Evolutionary conservation across 2,329 filamentous ascomycete genomes (phyloP), one percentile per base, ranked within the genome.

Genomic region (Ustulina deusta): DNA sequence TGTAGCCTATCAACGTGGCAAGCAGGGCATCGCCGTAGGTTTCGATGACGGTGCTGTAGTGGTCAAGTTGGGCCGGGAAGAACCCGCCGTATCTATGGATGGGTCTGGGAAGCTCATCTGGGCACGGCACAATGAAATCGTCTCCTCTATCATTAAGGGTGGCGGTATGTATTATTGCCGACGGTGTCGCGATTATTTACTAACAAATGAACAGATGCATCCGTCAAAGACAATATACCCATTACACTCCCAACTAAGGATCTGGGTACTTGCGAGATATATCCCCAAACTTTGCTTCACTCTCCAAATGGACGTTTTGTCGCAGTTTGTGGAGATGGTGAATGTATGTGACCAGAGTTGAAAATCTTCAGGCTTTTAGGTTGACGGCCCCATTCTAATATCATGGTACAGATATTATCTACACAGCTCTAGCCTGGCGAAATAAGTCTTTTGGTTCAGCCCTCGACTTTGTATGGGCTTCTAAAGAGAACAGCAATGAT

Each of bases 41-140:
- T 99, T 97, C 79, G 96, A 99, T 72, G 96, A 99, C 81, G 96
- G 96, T 79, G 95, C 95, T 3, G 95, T 99, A 2, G 96, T 99
- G 51, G 93, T 99, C 65, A 98, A 97, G 82, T 94, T 99, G 85
- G 96, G 96, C 73, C 89, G 96, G 70, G 96, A 99, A 81, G 95
- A 98, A 82, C 96, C 96, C 1, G 96, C 96, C 34, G 95, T 98
- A 20, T 97, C 94, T 13, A 99, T 99, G 96, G 96, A 99, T 77
- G 85, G 89, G 34, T 97, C 93, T 46, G 96, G 96, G 79, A 99
- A 99, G 84, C 86, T 99, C 69, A 94, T 99, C 71, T 98, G 93
- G 92, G 94, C 96, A 34, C 90, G 91, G 74, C 95, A 98, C 79
- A 97, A 94, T 76, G 96, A 99, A 78, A 94, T 98, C 38, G 89